phyloP scores from a whole-genome alignment of 2,329 filamentous ascomycete species.

The Colletotrichum sp. region DNA sequence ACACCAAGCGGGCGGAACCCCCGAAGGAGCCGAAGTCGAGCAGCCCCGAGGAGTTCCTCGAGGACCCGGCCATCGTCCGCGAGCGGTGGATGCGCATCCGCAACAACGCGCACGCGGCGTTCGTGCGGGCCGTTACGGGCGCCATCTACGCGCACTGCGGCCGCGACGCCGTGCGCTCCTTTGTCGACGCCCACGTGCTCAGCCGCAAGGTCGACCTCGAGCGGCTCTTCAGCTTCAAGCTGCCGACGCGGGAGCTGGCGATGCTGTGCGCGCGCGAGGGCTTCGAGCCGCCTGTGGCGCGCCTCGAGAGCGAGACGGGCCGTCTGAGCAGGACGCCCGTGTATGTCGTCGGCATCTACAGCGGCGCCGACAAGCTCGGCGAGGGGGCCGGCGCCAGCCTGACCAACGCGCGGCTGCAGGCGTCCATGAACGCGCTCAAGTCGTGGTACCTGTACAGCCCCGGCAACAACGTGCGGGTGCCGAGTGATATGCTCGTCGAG shows the following conservation, averaged over 20 bases:
- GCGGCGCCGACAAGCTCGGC: slow-evolving; percentile 87
- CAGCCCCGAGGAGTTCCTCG: slow-evolving; percentile 17
- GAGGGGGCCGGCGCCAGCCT: slow-evolving; percentile 85
- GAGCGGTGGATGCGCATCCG: slow-evolving; percentile 70
- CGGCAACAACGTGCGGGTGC: slow-evolving; percentile 64
- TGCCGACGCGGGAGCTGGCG: slow-evolving; percentile 83
- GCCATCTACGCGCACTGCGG: slow-evolving; percentile 87
- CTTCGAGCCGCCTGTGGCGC: slow-evolving; percentile 85
- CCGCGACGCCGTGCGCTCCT: slow-evolving; percentile 76
- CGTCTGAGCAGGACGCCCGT: slow-evolving; percentile 84
- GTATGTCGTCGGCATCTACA: slow-evolving; percentile 93
- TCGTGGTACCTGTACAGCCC: slow-evolving; percentile 97
- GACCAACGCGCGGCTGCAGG: slow-evolving; percentile 77
- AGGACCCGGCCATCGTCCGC: slow-evolving; percentile 13
- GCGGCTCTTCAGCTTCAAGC: slow-evolving; percentile 81
- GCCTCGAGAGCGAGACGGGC: slow-evolving; percentile 90
- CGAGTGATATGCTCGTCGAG: slow-evolving; percentile 71
- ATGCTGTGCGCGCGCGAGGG: slow-evolving; percentile 86
- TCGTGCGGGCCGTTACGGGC: slow-evolving; percentile 84
- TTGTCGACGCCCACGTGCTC: slow-evolving; percentile 85
- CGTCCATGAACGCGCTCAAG: slow-evolving; percentile 86
- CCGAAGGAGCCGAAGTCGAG: slow-evolving; percentile 19
- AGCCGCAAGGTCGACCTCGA: slow-evolving; percentile 78
- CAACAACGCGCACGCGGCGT: slow-evolving; percentile 72
- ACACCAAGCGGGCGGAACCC: slow-evolving; percentile 20